Evolutionary conservation across 352 stramenopile species (phyloP), one percentile per base, ranked within the genome.

Genomic region (Phytophthora sansomeana): DNA sequence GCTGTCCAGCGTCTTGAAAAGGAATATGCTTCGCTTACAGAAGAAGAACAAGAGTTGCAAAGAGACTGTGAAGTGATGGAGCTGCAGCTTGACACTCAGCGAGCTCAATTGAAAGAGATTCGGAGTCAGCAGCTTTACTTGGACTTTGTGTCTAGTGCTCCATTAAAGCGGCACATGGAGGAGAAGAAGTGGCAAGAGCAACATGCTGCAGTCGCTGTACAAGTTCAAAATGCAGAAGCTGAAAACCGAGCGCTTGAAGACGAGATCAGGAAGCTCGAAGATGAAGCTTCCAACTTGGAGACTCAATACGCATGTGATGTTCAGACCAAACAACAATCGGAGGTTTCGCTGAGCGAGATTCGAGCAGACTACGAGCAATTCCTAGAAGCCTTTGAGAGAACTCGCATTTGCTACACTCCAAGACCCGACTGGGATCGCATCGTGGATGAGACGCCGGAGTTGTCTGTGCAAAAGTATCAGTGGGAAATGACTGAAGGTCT

Each of bases 361-460:
- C 55, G 67, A 48, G 46, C 55, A 0, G 57, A 74, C 16, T 76
- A 67, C 2, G 70, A 87, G 5, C 51, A 54, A 21, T 65, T 74
- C 0, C 68, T 78, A 17, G 33, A 58, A 16, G 55, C 66, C 1
- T 79, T 54, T 51, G 41, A 77, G 8, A 58, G 75, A 28, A 72
- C 78, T 0, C 74, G 78, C 24, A 56, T 68, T 13, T 92, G 84
- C 60, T 85, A 93, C 59, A 93, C 86, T 6, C 86, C 86, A 5
- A 77, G 86, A 8, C 86, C 86, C 4, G 54, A 73, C 28, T 93
- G 86, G 84, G 77, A 87, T 51, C 43, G 41, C 8, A 87, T 95
- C 17, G 72, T 95, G 7, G 70, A 78, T 1, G 54, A 73, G 21
- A 88, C 84, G 11, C 86, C 86, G 0, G 86, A 93, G 67, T 53